Percentiles rank a stretch among this genome's conserved stretches.
These are phyloP conservation scores for Agrocybe praecox DNA, from an alignment of 768 basidiomycete species.

Conservation along the genomic window DNA sequence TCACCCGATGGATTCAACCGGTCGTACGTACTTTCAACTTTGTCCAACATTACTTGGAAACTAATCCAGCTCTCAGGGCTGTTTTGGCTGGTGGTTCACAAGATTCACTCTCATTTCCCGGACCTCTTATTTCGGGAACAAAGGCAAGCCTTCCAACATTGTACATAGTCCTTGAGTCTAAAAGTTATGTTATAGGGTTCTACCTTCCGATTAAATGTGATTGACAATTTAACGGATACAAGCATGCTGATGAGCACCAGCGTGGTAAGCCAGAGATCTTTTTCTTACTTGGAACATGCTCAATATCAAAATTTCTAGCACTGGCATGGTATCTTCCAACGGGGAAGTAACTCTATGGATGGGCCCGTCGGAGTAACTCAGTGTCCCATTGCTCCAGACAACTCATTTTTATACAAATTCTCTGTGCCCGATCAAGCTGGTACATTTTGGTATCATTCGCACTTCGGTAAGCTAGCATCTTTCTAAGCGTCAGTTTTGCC, in stretches of 20 bases:
- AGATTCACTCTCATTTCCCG: slow-evolving; percentile 20
- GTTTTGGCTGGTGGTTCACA: slow-evolving; percentile 2
- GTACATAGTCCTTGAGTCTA: background rate
- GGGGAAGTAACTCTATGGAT: slow-evolving; percentile 36
- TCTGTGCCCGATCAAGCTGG: slow-evolving; percentile 34
- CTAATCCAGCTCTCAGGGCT: background rate
- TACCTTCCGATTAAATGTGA: slow-evolving; percentile 48
- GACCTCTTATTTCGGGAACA: slow-evolving; percentile 28
- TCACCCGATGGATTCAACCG: slow-evolving; percentile 14
- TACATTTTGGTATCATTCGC: slow-evolving; percentile 41
- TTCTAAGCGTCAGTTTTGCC: slow-evolving; percentile 13
- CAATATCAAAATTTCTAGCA: slow-evolving; percentile 32
- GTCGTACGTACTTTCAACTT: slow-evolving; percentile 4
- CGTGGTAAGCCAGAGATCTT: slow-evolving; percentile 36
- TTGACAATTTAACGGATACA: slow-evolving; percentile 46
- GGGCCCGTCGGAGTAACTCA: slow-evolving; percentile 38
- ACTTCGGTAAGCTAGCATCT: slow-evolving; percentile 21
- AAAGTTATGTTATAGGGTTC: slow-evolving; percentile 32
- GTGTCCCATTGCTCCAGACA: slow-evolving; percentile 37
- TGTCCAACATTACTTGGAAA: background rate
- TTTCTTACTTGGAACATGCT: background rate
- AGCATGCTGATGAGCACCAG: slow-evolving; percentile 53
- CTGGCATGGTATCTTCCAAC: slow-evolving; percentile 43
- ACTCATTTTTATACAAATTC: slow-evolving; percentile 43
- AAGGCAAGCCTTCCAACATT: slow-evolving; percentile 20